Percentiles rank a stretch among this genome's conserved stretches.
phyloP scores from a whole-genome alignment of 1,139 yeast genomes.

The Hansenula sp. region DNA sequence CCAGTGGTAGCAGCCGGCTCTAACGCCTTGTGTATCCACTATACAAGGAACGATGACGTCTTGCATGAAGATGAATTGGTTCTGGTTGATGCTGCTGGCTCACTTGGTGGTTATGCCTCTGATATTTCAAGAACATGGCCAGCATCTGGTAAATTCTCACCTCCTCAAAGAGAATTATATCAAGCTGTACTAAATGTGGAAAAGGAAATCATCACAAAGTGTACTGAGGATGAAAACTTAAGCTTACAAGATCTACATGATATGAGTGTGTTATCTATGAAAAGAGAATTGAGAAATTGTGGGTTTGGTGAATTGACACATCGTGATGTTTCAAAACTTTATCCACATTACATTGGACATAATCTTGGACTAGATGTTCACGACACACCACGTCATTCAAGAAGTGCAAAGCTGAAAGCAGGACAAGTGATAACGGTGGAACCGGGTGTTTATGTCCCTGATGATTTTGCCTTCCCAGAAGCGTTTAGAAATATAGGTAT shows the following conservation, averaged over 20 bases:
- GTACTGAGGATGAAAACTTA: slow-evolving; percentile 40
- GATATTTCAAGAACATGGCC: slow-evolving; percentile 99
- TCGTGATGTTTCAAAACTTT: slow-evolving; percentile 55
- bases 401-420: slow-evolving; percentile 42
- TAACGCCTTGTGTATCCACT: slow-evolving; percentile 85
- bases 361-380: slow-evolving; percentile 92
- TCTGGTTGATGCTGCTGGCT: slow-evolving; percentile 93
- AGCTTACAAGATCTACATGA: slow-evolving; percentile 79
- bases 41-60: slow-evolving; percentile 82
- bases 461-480: slow-evolving; percentile 64
- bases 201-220: slow-evolving; percentile 62
- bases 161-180: slow-evolving; percentile 80
- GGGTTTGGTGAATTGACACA: slow-evolving; percentile 56
- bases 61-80: slow-evolving; percentile 77
- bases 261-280: slow-evolving; percentile 54
- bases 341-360: slow-evolving; percentile 96
- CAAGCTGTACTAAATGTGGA: slow-evolving; percentile 85
- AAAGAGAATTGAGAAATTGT: slow-evolving; percentile 62
- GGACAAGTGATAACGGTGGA: slow-evolving; percentile 89
- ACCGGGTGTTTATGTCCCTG: slow-evolving; percentile 91
- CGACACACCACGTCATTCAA: slow-evolving; percentile 65
- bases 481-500: slow-evolving; percentile 88
- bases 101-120: slow-evolving; percentile 90
- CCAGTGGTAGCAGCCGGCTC: slow-evolving; percentile 96
- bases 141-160: slow-evolving; percentile 62